A percentile compares a stretch with the other conserved stretches of the same genome.
These are phyloP conservation scores for Dioscorea alata DNA, from an alignment of 106 monocot species.

Conservation along the genomic window DNA sequence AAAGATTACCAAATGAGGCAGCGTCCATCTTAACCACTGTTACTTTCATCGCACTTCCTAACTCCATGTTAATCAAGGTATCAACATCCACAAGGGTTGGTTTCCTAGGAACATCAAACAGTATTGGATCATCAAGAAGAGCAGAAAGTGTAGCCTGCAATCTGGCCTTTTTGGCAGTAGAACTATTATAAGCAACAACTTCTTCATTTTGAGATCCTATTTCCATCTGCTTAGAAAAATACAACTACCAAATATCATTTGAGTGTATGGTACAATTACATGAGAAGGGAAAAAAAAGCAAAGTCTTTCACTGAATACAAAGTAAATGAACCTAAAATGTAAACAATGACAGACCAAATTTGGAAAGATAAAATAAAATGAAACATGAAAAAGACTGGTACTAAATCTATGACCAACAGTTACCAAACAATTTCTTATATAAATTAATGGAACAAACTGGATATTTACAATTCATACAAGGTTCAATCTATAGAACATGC, in stretches of 20 bases:
- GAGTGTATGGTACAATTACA: not conserved
- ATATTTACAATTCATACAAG: no score
- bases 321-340: not conserved
- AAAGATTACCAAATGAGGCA: constrained; percentile 62
- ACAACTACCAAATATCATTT: not conserved
- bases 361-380: not conserved
- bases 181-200: constrained; percentile 36
- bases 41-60: constrained; percentile 89
- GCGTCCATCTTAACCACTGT: constrained; percentile 72
- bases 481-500: no score
- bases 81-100: constrained; percentile 76
- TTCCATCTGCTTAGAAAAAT: constrained; percentile 20
- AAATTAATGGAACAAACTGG: no score
- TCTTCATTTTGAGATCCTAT: constrained; percentile 26
- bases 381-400: not conserved
- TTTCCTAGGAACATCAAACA: constrained; percentile 77
- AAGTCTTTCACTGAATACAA: not conserved
- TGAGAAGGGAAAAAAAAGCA: not conserved
- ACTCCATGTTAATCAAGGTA: constrained; percentile 66
- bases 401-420: no score
- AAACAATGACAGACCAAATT: not conserved
- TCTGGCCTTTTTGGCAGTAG: constrained; percentile 50
- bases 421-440: no score
- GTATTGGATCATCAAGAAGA: constrained; percentile 74
- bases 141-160: constrained; percentile 64